Evolutionary conservation across 352 stramenopile genomes (phyloP), one percentile per base, ranked within the genome.

Genomic region (Pythium apleroticum): DNA sequence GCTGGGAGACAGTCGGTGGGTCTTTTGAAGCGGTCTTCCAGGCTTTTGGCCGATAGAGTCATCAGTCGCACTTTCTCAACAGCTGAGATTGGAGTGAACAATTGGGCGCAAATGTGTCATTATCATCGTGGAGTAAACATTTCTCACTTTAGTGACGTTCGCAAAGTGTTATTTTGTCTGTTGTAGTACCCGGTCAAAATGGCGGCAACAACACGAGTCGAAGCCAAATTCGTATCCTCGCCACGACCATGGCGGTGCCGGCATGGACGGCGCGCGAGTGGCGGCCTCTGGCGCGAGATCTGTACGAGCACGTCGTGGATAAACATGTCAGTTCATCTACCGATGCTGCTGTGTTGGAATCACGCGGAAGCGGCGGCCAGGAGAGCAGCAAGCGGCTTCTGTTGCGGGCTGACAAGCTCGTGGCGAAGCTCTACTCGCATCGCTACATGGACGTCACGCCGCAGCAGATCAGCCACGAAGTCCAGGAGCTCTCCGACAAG

Each of bases 261-360:
- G 71, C 70, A 48, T 91, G 82, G 82, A 86, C 82, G 5, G 61
- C 61, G 46, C 58, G 59, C 19, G 77, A 89, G 65, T 91, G 80
- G 82, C 78, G 78, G 37, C 80, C 82, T 58, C 80, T 87, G 24
- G 71, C 61, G 30, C 70, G 62, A 60, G 68, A 89, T 53, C 72
- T 91, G 28, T 88, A 71, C 31, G 69, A 45, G 28, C 71, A 64
- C 14, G 54, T 80, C 12, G 52, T 63, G 28, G 41, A 56, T 35
- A 22, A 19, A 14, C 19, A 46, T 19, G 4, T 3, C 27, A 17
- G 24, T 41, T 27, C 57, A 30, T 5, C 43, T 20, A 30, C 22
- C 0, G 27, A 73, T 39, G 35, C 49, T 12, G 48, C 56, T 30
- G 45, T 20, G 0, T 35, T 35, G 61, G n/a, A 28, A 68, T 46